phyloP scores from a whole-genome alignment of 2,329 filamentous ascomycete species.

The Dactylellina drechsleri region DNA sequence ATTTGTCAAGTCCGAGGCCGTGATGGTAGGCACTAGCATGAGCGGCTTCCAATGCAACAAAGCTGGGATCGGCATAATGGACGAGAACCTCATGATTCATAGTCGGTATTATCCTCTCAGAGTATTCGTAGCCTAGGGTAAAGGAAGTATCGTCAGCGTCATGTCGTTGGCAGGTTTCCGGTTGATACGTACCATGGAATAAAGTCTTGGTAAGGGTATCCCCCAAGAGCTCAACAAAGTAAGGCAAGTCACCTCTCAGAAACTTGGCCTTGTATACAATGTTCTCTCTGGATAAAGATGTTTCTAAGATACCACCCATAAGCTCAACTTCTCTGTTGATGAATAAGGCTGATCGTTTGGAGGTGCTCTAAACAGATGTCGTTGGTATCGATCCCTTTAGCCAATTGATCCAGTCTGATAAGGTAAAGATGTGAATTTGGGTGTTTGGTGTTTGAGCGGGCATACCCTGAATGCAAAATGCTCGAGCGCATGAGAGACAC shows the following conservation, averaged over 20 bases:
- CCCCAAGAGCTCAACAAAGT: conserved; percentile 93
- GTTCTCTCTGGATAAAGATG: conserved; percentile 92
- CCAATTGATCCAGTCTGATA: conserved; percentile 50
- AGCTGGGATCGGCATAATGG: conserved; percentile 71
- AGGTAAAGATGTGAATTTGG: conserved; percentile 11
- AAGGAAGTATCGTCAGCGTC: conserved; percentile 4
- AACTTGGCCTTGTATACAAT: conserved; percentile 93
- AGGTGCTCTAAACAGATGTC: conserved; percentile 75
- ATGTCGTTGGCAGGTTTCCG: background rate
- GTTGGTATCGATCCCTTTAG: conserved; percentile 13
- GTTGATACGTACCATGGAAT: conserved; percentile 72
- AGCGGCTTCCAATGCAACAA: conserved; percentile 84
- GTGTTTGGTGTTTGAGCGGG: conserved; percentile 47
- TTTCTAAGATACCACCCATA: conserved; percentile 85
- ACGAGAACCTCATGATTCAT: conserved; percentile 81
- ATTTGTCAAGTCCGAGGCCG: conserved; percentile 82
- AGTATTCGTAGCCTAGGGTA: conserved; percentile 81
- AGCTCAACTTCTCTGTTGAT: conserved; percentile 96
- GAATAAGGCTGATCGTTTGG: conserved; percentile 86
- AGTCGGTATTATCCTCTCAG: conserved; percentile 83
- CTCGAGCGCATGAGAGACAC: conserved; percentile 87
- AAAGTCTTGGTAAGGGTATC: conserved; percentile 90
- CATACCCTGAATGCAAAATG: conserved; percentile 96
- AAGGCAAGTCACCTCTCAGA: conserved; percentile 92
- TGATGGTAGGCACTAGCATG: conserved; percentile 91